Percentiles rank a stretch among this genome's conserved stretches.
Conservation (phyloP, 345 rosid species). For the Aquilaria yunnanensis region DNA sequence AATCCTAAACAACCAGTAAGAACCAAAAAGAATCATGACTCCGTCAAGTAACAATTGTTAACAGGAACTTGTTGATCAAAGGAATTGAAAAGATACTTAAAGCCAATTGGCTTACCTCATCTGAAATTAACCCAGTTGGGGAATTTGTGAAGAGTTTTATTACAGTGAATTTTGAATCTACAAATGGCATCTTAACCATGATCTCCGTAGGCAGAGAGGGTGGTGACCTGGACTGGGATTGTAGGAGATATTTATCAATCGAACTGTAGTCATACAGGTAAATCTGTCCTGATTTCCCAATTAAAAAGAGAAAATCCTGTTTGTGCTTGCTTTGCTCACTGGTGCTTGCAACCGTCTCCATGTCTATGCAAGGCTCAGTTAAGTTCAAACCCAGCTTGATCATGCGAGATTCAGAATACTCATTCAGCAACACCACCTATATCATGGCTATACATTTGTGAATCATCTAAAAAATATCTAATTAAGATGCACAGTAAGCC, state of each 20-base stretch:
- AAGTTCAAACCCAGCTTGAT: slow-evolving; percentile 67
- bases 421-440: slow-evolving; percentile 72
- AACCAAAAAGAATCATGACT: not conserved
- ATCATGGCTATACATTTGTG: slow-evolving; percentile 3
- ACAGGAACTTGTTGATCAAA: not conserved
- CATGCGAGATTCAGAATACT: slow-evolving; percentile 67
- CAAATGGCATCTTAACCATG: slow-evolving; percentile 51
- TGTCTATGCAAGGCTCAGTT: slow-evolving; percentile 69
- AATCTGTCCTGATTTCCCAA: slow-evolving; percentile 79
- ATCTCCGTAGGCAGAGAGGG: slow-evolving; percentile 78
- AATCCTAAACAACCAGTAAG: slow-evolving; percentile 44
- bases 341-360: slow-evolving; percentile 56
- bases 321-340: slow-evolving; percentile 57
- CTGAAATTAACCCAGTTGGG: slow-evolving; percentile 36
- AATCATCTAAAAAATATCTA: no score
- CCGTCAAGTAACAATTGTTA: no score
- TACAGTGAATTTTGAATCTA: slow-evolving; percentile 57
- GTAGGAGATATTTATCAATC: slow-evolving; percentile 82
- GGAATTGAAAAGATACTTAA: not conserved
- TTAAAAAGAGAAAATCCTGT: slow-evolving; percentile 45
- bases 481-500: no score
- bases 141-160: slow-evolving; percentile 51
- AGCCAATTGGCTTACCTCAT: slow-evolving; percentile 52
- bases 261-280: slow-evolving; percentile 64
- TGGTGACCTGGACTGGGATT: slow-evolving; percentile 62